Evolutionary conservation across 1,139 yeast species (phyloP), one percentile per base, ranked within the genome.

Genomic region (Saccharomyces pastorianus): DNA sequence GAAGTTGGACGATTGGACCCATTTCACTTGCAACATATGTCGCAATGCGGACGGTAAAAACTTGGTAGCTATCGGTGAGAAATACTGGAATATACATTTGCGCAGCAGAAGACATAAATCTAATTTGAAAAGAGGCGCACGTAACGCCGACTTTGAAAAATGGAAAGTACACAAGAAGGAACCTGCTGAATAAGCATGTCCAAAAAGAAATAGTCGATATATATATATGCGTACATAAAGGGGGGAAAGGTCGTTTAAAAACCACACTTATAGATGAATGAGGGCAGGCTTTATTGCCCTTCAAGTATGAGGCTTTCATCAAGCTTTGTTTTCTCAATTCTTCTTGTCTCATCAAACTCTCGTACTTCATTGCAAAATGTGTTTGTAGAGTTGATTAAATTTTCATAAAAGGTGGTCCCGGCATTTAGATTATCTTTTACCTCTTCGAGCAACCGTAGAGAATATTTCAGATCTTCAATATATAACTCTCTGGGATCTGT

Each of bases 51-150:
- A 76, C 2, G 84, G 84, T 2, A 72, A 79, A 6, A 78, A 80
- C 0, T 69, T 86, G 25, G 78, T 88, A 0, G 78, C 88, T 0
- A 83, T 93, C 7, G 98, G 97, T 0, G 82, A 83, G 51, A 80
- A 78, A 3, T 85, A 79, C 52, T 89, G 90, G 85, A 70, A 77
- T 4, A 75, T 78, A 3, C 99, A 93, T 68, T 56, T 82, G 49
- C 72, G 74, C 26, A 84, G 96, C 57, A 75, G 82, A 57, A 76
- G 87, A 55, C 96, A 89, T 60, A 73, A 75, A 52, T 69, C 74
- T 6, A 73, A 72, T 51, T 47, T 73, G n/a, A 69, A 70, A 17
- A 68, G 76, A 53, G 75, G 75, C 0, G 68, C 72, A 51, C 69
- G 74, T 32, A 79, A 76, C 61, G 67, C 72, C 32, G 76, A 75